Conservation (phyloP, 805 yeast species). For the Candida arabinofermentans region DNA sequence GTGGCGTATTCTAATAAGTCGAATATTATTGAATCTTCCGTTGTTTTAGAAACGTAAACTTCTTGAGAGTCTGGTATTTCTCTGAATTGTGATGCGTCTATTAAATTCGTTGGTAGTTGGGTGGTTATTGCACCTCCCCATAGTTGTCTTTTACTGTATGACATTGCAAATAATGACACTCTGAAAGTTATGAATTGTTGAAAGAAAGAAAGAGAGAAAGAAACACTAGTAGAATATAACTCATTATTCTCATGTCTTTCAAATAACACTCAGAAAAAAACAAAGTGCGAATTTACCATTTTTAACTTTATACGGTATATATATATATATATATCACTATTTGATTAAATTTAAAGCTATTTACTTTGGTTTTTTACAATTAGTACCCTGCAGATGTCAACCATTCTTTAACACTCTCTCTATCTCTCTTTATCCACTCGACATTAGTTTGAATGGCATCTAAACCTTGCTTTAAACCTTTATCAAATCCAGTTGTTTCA, state of each 20-base stretch:
- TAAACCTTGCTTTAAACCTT: slow-evolving; percentile 51
- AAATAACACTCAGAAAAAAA: too few species aligned
- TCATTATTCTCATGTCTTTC: too few species aligned
- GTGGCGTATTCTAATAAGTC: slow-evolving; percentile 57
- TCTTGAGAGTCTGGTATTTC: slow-evolving; percentile 94
- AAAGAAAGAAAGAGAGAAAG: background rate
- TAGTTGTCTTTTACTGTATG: slow-evolving; percentile 31
- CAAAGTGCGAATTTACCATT: too few species aligned
- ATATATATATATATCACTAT: too few species aligned
- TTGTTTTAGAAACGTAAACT: slow-evolving; percentile 52
- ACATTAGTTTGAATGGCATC: slow-evolving; percentile 50
- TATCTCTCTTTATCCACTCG: slow-evolving; percentile 48
- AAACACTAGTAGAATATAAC: too few species aligned
- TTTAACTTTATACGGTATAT: too few species aligned
- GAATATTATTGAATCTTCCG: slow-evolving; percentile 55
- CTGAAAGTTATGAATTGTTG: background rate
- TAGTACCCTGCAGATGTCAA: slow-evolving; percentile 25
- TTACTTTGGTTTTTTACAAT: background rate
- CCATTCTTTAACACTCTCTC: slow-evolving; percentile 40
- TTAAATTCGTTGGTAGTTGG: slow-evolving; percentile 51
- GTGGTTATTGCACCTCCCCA: slow-evolving; percentile 83
- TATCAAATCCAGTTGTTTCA: slow-evolving; percentile 53
- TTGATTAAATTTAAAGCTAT: too few species aligned
- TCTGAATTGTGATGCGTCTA: slow-evolving; percentile 76
- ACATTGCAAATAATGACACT: too few species aligned